These are phyloP conservation scores for Phytophthora boehmeriae DNA, from an alignment of 352 stramenopile species.

Conservation along the genomic window DNA sequence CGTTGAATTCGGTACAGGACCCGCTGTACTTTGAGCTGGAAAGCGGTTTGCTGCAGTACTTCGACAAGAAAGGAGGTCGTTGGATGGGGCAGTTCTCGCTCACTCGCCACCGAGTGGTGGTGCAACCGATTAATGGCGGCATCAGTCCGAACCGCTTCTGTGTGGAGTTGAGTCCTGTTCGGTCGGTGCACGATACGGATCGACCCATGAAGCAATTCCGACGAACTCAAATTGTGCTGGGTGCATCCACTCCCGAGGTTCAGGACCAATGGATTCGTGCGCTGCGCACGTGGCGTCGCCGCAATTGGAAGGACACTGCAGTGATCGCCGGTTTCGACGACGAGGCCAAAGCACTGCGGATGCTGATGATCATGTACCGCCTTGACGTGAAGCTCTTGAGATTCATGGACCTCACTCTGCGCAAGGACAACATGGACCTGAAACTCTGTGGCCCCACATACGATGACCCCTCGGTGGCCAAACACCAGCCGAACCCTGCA, in stretches of 20 bases:
- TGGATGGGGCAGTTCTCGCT: slow-evolving; percentile 75
- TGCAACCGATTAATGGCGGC: slow-evolving; percentile 45
- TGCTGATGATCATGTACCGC: slow-evolving; percentile 72
- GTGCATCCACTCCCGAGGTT: slow-evolving; percentile 54
- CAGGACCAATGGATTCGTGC: slow-evolving; percentile 67
- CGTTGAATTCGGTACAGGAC: slow-evolving; percentile 40
- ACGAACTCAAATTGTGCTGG: slow-evolving; percentile 58
- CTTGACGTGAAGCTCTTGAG: slow-evolving; percentile 72
- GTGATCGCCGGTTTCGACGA: slow-evolving; percentile 68
- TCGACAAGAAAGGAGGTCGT: slow-evolving; percentile 70
- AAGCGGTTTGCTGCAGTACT: slow-evolving; percentile 75
- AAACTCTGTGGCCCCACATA: slow-evolving; percentile 16
- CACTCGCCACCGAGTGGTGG: slow-evolving; percentile 70
- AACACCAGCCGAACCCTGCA: slow-evolving; percentile 24
- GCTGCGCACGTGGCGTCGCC: slow-evolving; percentile 75
- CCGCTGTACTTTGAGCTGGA: slow-evolving; percentile 83
- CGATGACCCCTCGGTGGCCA: slow-evolving; percentile 8
- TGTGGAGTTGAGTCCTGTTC: slow-evolving; percentile 73
- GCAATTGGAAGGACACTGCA: slow-evolving; percentile 76
- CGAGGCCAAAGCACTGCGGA: slow-evolving; percentile 64
- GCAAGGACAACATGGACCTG: slow-evolving; percentile 42
- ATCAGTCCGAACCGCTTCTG: slow-evolving; percentile 70
- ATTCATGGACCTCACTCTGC: slow-evolving; percentile 46
- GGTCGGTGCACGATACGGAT: slow-evolving; percentile 78
- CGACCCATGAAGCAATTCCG: slow-evolving; percentile 71